A percentile compares a stretch with the other conserved stretches of the same genome.
Conservation (phyloP, 306 rosid genomes). For the Pyrus betulifolia region DNA sequence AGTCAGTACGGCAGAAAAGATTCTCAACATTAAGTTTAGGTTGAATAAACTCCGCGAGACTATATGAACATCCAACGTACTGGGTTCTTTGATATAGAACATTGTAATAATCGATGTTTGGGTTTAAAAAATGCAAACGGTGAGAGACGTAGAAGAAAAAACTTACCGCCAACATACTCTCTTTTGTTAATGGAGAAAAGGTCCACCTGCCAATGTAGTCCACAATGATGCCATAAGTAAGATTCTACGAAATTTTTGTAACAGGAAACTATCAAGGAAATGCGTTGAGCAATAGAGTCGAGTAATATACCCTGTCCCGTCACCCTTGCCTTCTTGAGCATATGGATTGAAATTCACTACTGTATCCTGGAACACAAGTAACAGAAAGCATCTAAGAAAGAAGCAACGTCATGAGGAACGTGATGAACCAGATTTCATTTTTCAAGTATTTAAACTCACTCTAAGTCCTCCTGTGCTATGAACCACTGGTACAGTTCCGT, state of each 20-base stretch:
- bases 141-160: neutral
- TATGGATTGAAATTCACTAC: slow-evolving; percentile 59
- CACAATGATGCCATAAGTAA: slow-evolving; percentile 15
- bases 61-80: neutral
- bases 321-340: slow-evolving; percentile 40
- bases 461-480: slow-evolving; percentile 89
- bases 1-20: neutral
- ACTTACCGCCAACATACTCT: slow-evolving; percentile 70
- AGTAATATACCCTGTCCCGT: slow-evolving; percentile 69
- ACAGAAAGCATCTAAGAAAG: slow-evolving; percentile 10
- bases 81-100: neutral
- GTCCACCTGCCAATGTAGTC: slow-evolving; percentile 64
- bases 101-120: neutral
- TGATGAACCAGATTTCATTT: neutral
- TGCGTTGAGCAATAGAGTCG: neutral
- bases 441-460: slow-evolving; percentile 45
- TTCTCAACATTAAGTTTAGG: neutral
- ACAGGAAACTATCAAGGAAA: neutral
- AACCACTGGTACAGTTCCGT: slow-evolving; percentile 89
- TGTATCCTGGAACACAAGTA: slow-evolving; percentile 55
- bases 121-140: neutral
- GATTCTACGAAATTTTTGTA: neutral
- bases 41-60: neutral
- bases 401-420: neutral
- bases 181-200: slow-evolving; percentile 66